Base-by-base conservation (phyloP, 129 eudicot genomes). In the Kitagawia praeruptora region DNA sequence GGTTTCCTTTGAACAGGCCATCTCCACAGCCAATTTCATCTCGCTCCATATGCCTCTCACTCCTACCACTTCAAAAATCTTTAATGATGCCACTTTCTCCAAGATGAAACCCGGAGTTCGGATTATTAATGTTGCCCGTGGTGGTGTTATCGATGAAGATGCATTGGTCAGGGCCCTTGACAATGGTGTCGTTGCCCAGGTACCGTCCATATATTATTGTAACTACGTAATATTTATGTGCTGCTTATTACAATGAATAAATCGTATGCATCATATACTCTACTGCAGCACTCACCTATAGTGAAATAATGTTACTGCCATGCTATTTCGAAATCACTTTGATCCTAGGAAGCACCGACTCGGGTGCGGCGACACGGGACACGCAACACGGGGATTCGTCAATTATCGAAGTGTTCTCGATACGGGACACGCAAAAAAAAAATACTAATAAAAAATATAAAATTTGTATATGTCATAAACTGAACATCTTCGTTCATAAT, bases 41-140 rank as follows among this genome's bases (percentile, higher is more conserved):
- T 89, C 97, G 14, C 97, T 91, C 78, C 97, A 91, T 79, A 91
- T 91, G 92, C 97, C 97, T 23, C 97, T 91, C 39, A 91, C 97
- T 28, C 90, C 93, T 11, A 77, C 92, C 6, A 91, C 97, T 11
- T 78, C 80, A 61, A 91, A 91, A 83, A 44, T 89, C 16, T 86
- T 91, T 27, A 91, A 87, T 47, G 97, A 91, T 74, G 87, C 83
- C 23, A 87, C 93, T 8, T 89, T 91, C 79, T 80, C 90, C 14
- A 91, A 91, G 88, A 89, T 89, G 97, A 89, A 91, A 80, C 86
- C 84, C n/a, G 97, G 97, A 56, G 97, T 85, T 5, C 88, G 97
- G 44, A 80, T 91, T 47, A 75, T 91, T 38, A 91, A 91, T 75
- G 97, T 91, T 75, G 97, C 97, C 31, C 87, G 97, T 2, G 97